These are phyloP conservation scores for Boletus subparvulus DNA, from an alignment of 768 basidiomycete genomes.

Conservation along the genomic window DNA sequence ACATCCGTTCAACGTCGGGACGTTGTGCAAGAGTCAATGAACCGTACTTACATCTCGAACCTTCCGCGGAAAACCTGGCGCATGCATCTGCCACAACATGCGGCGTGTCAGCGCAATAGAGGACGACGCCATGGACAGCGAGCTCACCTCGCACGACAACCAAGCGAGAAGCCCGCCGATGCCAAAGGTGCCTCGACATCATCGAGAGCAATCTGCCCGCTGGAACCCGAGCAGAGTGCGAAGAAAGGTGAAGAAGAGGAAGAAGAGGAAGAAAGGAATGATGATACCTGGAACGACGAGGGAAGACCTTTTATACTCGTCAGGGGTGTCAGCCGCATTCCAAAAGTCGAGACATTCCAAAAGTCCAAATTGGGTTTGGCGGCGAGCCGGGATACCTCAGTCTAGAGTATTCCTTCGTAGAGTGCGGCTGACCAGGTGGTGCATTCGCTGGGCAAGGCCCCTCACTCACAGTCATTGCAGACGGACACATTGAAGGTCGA, in stretches of 20 bases:
- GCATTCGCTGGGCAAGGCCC: too few species aligned
- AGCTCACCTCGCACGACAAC: background rate
- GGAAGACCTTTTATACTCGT: background rate
- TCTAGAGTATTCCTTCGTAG: background rate
- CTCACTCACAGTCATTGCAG: too few species aligned
- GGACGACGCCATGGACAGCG: background rate
- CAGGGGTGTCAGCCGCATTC: constrained; percentile 5
- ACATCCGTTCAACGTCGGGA: background rate
- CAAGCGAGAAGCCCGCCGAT: background rate
- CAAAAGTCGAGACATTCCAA: background rate
- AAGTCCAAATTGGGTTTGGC: background rate
- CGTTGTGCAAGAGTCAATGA: background rate
- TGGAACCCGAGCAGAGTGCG: constrained; percentile 2
- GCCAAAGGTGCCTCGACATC: background rate
- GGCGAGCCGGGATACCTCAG: background rate
- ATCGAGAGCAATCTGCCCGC: background rate
- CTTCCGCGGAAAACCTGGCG: background rate
- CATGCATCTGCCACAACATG: background rate
- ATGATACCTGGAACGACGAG: background rate
- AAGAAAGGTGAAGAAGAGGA: background rate
- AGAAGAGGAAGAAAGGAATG: constrained; percentile 1
- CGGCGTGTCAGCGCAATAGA: background rate
- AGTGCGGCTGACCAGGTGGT: too few species aligned
- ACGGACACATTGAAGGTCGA: too few species aligned
- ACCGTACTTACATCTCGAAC: background rate